phyloP scores from a whole-genome alignment of 2,329 filamentous ascomycete species.

The Colletotrichum abscissum region DNA sequence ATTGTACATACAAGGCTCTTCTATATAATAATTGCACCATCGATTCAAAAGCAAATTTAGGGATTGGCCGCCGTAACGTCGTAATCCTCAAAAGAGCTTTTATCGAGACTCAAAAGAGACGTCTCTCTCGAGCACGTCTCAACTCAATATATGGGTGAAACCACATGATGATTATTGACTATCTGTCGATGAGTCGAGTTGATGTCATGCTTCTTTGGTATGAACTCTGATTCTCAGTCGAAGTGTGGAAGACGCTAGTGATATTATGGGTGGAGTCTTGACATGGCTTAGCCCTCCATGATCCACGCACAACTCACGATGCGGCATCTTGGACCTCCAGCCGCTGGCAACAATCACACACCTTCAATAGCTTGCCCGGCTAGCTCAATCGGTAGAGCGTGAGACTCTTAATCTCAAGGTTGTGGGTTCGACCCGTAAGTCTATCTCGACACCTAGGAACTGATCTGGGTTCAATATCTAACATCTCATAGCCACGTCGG shows the following conservation, averaged over 20 bases:
- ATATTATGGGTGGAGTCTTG: background rate
- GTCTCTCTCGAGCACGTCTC: no score
- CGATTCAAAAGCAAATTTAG: no score
- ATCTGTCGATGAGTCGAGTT: background rate
- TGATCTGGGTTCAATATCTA: background rate
- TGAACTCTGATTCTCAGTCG: background rate
- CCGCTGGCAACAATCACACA: background rate
- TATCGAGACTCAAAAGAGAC: no score
- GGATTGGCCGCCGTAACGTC: no score
- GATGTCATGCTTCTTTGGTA: background rate
- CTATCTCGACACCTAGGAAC: background rate
- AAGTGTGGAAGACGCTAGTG: background rate
- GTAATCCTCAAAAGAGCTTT: no score
- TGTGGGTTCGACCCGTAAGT: constrained; percentile 59
- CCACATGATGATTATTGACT: no score
- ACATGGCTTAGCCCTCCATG: background rate
- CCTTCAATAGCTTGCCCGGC: constrained; percentile 50
- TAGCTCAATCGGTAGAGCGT: constrained; percentile 80
- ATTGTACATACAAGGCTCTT: no score
- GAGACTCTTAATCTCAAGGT: constrained; percentile 75
- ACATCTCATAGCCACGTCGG: background rate
- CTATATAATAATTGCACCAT: no score
- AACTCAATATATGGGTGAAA: no score
- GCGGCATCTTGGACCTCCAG: background rate
- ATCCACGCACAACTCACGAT: background rate